A percentile compares a stretch with the other conserved stretches of the same genome.
Conservation (phyloP, 2,329 filamentous ascomycete genomes). For the Parascedosporium putredinis region DNA sequence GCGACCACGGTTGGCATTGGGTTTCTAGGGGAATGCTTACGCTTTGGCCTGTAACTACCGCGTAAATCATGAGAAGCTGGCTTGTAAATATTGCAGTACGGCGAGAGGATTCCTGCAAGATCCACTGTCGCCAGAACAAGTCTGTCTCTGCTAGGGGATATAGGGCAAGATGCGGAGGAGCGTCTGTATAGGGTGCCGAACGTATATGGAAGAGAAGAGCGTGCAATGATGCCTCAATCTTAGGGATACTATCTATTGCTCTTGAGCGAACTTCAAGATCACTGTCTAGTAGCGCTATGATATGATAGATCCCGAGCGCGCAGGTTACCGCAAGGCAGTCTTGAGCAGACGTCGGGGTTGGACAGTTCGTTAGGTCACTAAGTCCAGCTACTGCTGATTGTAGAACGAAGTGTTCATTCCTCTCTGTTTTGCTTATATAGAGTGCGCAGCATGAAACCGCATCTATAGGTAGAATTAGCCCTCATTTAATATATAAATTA, state of each 20-base stretch:
- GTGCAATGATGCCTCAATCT: background rate
- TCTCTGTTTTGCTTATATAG: background rate
- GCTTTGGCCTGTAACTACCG: background rate
- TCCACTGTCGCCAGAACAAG: background rate
- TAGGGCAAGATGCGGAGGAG: background rate
- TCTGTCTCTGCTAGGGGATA: background rate
- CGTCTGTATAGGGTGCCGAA: background rate
- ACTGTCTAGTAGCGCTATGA: background rate
- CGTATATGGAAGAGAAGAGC: background rate
- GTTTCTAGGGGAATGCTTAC: background rate
- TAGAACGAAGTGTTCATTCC: background rate
- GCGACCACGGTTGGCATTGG: background rate
- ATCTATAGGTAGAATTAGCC: background rate
- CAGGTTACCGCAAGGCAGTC: background rate
- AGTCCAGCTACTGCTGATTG: background rate
- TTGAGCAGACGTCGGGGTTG: background rate
- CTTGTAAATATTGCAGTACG: background rate
- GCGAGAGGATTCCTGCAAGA: background rate
- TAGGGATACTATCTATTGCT: background rate
- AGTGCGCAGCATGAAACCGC: background rate
- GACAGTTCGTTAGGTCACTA: background rate
- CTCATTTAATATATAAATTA: too few relatives aligned
- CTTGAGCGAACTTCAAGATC: background rate
- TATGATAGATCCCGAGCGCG: background rate
- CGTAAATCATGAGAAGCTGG: background rate